Evolutionary conservation across 768 basidiomycete species (phyloP), one percentile per base, ranked within the genome.

Genomic region (Suillus placidus): DNA sequence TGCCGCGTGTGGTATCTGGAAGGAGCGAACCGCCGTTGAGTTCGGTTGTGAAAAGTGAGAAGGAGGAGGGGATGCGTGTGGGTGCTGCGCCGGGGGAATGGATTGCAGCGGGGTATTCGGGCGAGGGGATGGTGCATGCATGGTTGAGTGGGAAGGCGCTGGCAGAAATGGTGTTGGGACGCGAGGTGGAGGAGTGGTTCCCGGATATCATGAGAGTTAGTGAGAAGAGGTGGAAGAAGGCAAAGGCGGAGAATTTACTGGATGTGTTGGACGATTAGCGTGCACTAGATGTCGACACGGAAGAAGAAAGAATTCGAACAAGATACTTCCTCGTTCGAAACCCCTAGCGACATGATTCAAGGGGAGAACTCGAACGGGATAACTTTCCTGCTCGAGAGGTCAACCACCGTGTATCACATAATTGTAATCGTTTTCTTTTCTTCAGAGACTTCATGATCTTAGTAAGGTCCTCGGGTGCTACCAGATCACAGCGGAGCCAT

Each of bases 91-190:
- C 87, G 1, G 89, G 89, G 14, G 90, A 92, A 73, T 91, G 90
- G 90, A 84, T 92, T 30, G 81, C 86, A 32, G 89, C 88, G 4
- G 90, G 89, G 20, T 92, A 87, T 71, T 80, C 83, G 2, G 90
- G 90, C 0, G 90, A 92, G 69, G 90, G 90, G 3, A 90, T 91
- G 90, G 84, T 84, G 4, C 85, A 90, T 66, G 88, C 87, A 0
- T 90, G 89, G 88, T 74, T 88, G 78, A 80, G 86, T 61, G 90
- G 86, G 18, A 83, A 82, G 64, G 87, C 86, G 1, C 74, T 90
- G 6, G 88, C 85, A 20, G 75, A 77, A 61, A 89, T 89, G 88
- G 73, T 92, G 12, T 72, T 87, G 9, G 83, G 78, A 8, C 71
- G 60, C 75, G 82, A 68, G 35, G 62, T 4, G 0, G 66, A 74